These are phyloP conservation scores for Elongisporangium prolatum DNA, from an alignment of 352 stramenopile genomes.

Conservation along the genomic window DNA sequence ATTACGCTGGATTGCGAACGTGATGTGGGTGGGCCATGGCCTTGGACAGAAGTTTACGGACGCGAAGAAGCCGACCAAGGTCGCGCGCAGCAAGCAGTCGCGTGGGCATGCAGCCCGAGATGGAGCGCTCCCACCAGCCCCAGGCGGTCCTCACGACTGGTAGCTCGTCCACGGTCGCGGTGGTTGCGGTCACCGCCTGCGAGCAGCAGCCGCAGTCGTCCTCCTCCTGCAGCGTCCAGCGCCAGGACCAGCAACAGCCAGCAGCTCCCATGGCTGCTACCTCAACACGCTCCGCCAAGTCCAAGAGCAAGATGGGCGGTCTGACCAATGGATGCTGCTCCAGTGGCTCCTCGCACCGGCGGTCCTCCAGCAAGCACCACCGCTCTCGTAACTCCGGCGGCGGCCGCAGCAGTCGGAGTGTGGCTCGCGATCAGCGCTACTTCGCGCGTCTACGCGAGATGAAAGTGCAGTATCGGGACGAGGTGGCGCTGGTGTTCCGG, in stretches of 20 bases:
- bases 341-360: neutral
- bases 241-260: neutral
- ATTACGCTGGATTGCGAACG: neutral
- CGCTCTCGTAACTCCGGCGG: neutral
- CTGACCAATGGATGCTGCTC: neutral
- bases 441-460: slow-evolving; percentile 64
- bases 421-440: slow-evolving; percentile 49
- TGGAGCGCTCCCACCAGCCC: neutral
- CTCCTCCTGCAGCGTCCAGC: neutral
- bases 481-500: slow-evolving; percentile 74
- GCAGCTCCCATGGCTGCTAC: slow-evolving; percentile 5
- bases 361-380: slow-evolving; percentile 8
- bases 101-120: neutral
- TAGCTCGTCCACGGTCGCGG: neutral
- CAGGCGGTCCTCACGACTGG: neutral
- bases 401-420: neutral
- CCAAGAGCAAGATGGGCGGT: slow-evolving; percentile 1
- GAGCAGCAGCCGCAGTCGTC: neutral
- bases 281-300: neutral
- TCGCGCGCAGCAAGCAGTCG: neutral
- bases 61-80: neutral
- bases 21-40: neutral
- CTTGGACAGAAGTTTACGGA: neutral
- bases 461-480: slow-evolving; percentile 71
- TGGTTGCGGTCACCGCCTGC: neutral